Percentiles rank a stretch among this genome's conserved stretches.
These are phyloP conservation scores for Yamadazyma sp. DNA, from an alignment of 1,139 yeast species.

Conservation along the genomic window DNA sequence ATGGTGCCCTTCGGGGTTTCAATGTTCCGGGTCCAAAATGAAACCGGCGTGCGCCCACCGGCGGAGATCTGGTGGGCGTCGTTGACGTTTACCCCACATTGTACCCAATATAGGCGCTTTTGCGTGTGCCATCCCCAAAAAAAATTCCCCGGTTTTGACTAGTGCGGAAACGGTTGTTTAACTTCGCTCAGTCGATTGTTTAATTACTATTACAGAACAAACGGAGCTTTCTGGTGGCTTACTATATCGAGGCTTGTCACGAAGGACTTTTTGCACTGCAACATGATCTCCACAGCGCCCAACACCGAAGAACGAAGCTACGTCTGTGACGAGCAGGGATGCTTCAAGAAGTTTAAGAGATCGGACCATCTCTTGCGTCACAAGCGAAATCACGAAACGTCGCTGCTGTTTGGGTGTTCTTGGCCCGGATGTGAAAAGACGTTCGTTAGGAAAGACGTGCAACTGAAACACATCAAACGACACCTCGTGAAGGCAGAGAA, in stretches of 20 bases:
- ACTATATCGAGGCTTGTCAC: not conserved
- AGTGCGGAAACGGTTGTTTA: no score
- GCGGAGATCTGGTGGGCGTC: not conserved
- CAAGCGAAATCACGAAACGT: conserved; percentile 36
- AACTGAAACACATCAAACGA: conserved; percentile 33
- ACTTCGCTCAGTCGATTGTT: no score
- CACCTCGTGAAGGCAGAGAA: conserved; percentile 19
- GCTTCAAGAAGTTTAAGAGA: conserved; percentile 34
- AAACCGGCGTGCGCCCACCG: not conserved
- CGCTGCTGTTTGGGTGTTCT: conserved; percentile 23
- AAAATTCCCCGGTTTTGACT: not conserved
- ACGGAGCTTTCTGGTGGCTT: not conserved
- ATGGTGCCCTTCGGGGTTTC: not conserved
- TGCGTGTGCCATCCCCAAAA: no score
- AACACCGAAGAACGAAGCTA: conserved; percentile 5
- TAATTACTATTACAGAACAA: not conserved
- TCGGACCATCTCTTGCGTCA: conserved; percentile 40
- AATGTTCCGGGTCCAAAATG: not conserved
- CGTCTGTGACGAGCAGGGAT: conserved; percentile 20
- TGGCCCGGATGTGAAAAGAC: conserved; percentile 33
- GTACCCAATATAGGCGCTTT: no score
- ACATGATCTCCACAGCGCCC: not conserved
- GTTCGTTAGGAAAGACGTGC: conserved; percentile 35
- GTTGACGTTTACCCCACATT: conserved; percentile 1
- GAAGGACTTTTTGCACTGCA: not conserved